A percentile compares a stretch with the other conserved stretches of the same genome.
Conservation (phyloP, 2,329 filamentous ascomycete genomes). For the Penicillium sp. region DNA sequence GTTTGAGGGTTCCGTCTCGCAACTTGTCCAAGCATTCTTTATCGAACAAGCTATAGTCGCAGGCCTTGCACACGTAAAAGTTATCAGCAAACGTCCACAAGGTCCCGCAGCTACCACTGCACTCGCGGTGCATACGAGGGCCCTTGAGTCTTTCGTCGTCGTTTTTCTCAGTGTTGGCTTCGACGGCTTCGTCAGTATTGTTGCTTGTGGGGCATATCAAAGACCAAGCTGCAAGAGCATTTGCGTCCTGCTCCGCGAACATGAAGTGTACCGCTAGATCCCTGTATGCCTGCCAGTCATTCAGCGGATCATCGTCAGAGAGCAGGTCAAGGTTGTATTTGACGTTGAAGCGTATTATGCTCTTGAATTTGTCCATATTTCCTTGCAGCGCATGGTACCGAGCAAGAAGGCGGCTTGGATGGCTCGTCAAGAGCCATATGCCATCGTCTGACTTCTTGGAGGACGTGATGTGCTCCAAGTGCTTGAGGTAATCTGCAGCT, state of each 20-base stretch:
- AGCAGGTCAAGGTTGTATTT: conserved; percentile 32
- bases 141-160: neutral
- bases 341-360: conserved; percentile 22
- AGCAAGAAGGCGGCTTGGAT: conserved; percentile 13
- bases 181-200: neutral
- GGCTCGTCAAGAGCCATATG: neutral
- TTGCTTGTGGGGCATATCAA: conserved; percentile 24
- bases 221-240: conserved; percentile 35
- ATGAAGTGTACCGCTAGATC: conserved; percentile 26
- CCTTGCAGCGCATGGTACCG: conserved; percentile 23
- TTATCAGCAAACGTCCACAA: conserved; percentile 26
- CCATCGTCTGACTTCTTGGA: neutral
- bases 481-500: neutral
- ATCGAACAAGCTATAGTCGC: conserved; percentile 27
- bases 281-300: conserved; percentile 32
- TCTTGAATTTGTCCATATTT: conserved; percentile 23
- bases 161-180: neutral
- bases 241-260: conserved; percentile 29
- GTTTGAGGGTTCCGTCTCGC: conserved; percentile 11
- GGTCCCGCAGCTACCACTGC: conserved; percentile 18
- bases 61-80: conserved; percentile 31
- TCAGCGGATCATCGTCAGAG: conserved; percentile 33
- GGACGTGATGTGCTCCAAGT: conserved; percentile 10
- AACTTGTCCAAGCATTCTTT: conserved; percentile 23
- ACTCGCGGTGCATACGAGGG: neutral